Evolutionary conservation across 257 asterid species (phyloP).

Genomic region (Rehmannia glutinosa): DNA sequence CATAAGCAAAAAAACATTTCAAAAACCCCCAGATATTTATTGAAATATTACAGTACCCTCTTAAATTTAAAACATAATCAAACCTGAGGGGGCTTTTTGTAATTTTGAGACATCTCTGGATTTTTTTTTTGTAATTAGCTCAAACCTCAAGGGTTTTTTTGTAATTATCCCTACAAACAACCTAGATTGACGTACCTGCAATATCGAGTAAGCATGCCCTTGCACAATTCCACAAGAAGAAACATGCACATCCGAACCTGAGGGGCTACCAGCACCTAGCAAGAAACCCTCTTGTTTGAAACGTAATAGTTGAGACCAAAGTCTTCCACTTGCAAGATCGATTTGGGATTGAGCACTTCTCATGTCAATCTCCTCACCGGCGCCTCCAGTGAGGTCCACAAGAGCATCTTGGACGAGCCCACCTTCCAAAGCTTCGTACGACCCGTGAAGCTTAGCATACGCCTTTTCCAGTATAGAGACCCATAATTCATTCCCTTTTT

Average conservation of each 20-base stretch:
- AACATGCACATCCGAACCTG: conserved; percentile 96
- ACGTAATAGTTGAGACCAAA: conserved; percentile 93
- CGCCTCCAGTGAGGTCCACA: conserved; percentile 98
- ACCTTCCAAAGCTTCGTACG: conserved; percentile 98
- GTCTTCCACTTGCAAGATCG: conserved; percentile 97
- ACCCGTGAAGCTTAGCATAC: conserved; percentile 98
- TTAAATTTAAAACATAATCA: too few species aligned
- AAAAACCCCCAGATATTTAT: too few species aligned
- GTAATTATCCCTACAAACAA: too few species aligned
- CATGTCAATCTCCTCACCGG: conserved; percentile 99
- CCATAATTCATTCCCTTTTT: conserved; percentile 89
- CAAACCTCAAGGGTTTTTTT: too few species aligned
- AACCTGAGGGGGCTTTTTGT: too few species aligned
- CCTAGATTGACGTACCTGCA: conserved; percentile 54
- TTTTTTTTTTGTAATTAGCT: too few species aligned
- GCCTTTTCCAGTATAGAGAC: conserved; percentile 93
- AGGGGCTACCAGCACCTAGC: conserved; percentile 99
- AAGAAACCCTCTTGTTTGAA: conserved; percentile 93
- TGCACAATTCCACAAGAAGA: conserved; percentile 98
- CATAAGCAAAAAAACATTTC: too few species aligned
- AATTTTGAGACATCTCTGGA: too few species aligned
- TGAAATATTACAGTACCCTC: too few species aligned
- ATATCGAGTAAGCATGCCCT: conserved; percentile 97
- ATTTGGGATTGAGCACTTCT: conserved; percentile 95
- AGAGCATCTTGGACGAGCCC: conserved; percentile 99